A percentile compares a stretch with the other conserved stretches of the same genome.
Evolutionary conservation across 2,329 filamentous ascomycete species (phyloP).

Genomic region (Fusarium papillatum): DNA sequence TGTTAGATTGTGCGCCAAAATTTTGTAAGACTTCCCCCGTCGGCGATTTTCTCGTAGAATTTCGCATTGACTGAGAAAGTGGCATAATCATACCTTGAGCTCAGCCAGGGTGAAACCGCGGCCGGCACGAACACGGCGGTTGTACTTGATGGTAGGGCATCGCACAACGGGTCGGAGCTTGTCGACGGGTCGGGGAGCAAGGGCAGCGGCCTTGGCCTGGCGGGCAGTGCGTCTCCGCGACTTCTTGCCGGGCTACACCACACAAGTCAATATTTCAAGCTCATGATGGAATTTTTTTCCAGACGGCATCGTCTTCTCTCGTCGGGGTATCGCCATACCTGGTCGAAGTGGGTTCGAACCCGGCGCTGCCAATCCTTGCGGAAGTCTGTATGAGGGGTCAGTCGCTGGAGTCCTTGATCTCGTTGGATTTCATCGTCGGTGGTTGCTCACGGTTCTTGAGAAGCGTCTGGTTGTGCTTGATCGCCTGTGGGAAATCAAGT

Average conservation of each 20-base stretch:
- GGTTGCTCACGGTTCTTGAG: slow-evolving; percentile 88
- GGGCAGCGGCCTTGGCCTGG: slow-evolving; percentile 92
- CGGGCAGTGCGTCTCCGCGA: slow-evolving; percentile 91
- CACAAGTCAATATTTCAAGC: slow-evolving; percentile 50
- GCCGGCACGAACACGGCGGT: slow-evolving; percentile 96
- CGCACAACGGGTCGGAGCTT: slow-evolving; percentile 95
- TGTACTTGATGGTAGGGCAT: slow-evolving; percentile 99
- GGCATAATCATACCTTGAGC: slow-evolving; percentile 83
- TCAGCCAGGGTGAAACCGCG: slow-evolving; percentile 98
- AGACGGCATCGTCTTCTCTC: slow-evolving; percentile 24
- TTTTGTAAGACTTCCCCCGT: neutral
- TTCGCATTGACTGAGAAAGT: slow-evolving; percentile 3
- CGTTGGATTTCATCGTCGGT: slow-evolving; percentile 44
- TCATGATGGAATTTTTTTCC: slow-evolving; percentile 18
- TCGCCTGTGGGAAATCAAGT: slow-evolving; percentile 73
- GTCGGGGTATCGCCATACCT: slow-evolving; percentile 74
- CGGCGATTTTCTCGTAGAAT: neutral
- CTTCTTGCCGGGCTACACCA: slow-evolving; percentile 90
- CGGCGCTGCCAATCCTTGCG: slow-evolving; percentile 99
- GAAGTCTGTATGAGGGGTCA: slow-evolving; percentile 78
- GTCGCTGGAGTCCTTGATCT: slow-evolving; percentile 49
- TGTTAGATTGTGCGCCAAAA: slow-evolving; percentile 48
- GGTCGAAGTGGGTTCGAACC: slow-evolving; percentile 99
- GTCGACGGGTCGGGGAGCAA: slow-evolving; percentile 97
- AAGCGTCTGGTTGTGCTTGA: slow-evolving; percentile 99